A percentile compares a stretch with the other conserved stretches of the same genome.
phyloP scores from a whole-genome alignment of 805 yeast genomes.

The Ogataea sp. region DNA sequence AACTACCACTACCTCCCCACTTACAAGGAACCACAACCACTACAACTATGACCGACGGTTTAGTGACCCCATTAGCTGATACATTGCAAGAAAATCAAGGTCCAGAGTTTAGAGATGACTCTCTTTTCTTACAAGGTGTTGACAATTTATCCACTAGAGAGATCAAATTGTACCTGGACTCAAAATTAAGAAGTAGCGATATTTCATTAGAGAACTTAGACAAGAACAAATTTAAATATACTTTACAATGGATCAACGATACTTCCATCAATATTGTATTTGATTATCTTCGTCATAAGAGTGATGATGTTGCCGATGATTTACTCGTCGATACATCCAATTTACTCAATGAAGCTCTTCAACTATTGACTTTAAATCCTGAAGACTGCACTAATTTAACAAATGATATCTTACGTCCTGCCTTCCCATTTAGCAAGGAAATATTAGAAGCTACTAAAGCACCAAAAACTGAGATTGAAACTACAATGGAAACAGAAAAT shows the following conservation, averaged over 20 bases:
- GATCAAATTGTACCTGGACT: slow-evolving; percentile 46
- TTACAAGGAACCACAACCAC: no score
- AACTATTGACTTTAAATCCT: slow-evolving; percentile 5
- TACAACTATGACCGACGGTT: background rate
- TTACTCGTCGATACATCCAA: background rate
- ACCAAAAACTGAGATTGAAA: background rate
- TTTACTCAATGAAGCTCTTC: slow-evolving; percentile 1
- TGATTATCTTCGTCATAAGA: slow-evolving; percentile 12
- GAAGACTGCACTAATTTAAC: background rate
- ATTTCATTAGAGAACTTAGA: slow-evolving; percentile 21
- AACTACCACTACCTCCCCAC: no score
- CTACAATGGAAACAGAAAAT: slow-evolving; percentile 1
- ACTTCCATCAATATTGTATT: slow-evolving; percentile 48
- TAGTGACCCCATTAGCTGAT: background rate
- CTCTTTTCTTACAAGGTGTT: slow-evolving; percentile 50
- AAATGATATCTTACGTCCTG: background rate
- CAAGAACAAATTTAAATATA: slow-evolving; percentile 25
- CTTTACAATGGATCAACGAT: slow-evolving; percentile 64
- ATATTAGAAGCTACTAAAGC: background rate
- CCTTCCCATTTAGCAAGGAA: background rate
- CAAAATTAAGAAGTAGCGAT: slow-evolving; percentile 30
- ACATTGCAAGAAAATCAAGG: background rate
- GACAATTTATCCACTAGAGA: slow-evolving; percentile 55
- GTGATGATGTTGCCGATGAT: background rate
- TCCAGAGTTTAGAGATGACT: slow-evolving; percentile 32